These are phyloP conservation scores for Cytospora mali DNA, from an alignment of 2,329 filamentous ascomycete genomes.

Conservation along the genomic window DNA sequence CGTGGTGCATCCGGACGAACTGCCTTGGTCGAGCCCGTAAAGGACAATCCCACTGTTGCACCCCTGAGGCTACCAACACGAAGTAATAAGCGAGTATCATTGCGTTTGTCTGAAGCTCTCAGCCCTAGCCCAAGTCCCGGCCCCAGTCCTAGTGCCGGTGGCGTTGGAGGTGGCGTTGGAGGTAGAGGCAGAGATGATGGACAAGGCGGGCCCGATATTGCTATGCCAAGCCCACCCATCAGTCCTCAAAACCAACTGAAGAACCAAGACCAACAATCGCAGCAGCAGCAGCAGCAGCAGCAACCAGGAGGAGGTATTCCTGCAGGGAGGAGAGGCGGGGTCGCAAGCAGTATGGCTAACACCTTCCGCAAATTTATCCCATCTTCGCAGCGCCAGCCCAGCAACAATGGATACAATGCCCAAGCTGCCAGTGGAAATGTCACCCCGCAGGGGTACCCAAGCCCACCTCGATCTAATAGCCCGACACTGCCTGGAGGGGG, in stretches of 20 bases:
- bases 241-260: conserved; percentile 35
- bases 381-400: conserved; percentile 35
- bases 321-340: conserved; percentile 14
- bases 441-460: conserved; percentile 39
- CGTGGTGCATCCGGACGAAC: conserved; percentile 72
- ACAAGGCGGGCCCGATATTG: conserved; percentile 3
- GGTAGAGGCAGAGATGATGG: neutral
- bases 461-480: conserved; percentile 42
- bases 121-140: conserved; percentile 21
- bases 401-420: conserved; percentile 27
- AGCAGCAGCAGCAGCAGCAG: conserved; percentile 30
- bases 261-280: conserved; percentile 32
- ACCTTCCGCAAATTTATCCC: conserved; percentile 43
- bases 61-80: conserved; percentile 60
- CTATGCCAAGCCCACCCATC: conserved; percentile 36
- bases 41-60: conserved; percentile 58
- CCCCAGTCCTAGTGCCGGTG: conserved; percentile 2
- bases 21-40: conserved; percentile 64
- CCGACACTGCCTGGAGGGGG: conserved; percentile 13
- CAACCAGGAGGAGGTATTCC: conserved; percentile 26
- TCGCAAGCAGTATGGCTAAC: conserved; percentile 30
- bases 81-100: conserved; percentile 46
- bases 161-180: neutral
- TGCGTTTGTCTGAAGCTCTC: conserved; percentile 29
- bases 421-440: conserved; percentile 6